Conservation (phyloP, 768 basidiomycete genomes). For the Psilocybe cubensis region DNA sequence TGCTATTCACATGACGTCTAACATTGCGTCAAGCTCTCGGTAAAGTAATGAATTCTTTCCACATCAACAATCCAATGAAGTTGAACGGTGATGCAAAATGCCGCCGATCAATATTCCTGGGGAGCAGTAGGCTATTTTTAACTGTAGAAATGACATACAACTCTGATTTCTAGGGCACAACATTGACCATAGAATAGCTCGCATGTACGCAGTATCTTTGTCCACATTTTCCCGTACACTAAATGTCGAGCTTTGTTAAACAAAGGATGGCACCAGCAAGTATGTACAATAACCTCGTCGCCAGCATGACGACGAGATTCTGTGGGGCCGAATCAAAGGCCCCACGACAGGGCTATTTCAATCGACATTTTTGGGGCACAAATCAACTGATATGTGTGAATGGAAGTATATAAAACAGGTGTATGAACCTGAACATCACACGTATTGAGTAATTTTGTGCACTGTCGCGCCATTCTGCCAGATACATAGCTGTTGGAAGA, state of each 20-base stretch:
- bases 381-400: not conserved
- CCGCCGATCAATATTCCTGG: not conserved
- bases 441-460: not conserved
- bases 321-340: not conserved
- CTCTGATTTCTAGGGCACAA: no score
- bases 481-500: no score
- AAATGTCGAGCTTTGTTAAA: no score
- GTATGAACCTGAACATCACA: not conserved
- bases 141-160: no score
- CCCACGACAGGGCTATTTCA: not conserved
- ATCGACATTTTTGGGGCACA: conserved; percentile 2
- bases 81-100: not conserved
- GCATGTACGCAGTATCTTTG: not conserved
- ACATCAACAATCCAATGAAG: not conserved
- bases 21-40: not conserved
- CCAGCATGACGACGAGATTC: not conserved
- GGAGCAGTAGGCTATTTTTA: not conserved
- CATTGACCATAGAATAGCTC: not conserved
- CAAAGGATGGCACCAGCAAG: no score
- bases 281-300: no score
- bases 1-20: not conserved
- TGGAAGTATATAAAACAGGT: not conserved
- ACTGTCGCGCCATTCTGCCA: not conserved
- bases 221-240: no score
- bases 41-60: not conserved